phyloP scores from a whole-genome alignment of 345 rosid species.

The Mercurialis annua region DNA sequence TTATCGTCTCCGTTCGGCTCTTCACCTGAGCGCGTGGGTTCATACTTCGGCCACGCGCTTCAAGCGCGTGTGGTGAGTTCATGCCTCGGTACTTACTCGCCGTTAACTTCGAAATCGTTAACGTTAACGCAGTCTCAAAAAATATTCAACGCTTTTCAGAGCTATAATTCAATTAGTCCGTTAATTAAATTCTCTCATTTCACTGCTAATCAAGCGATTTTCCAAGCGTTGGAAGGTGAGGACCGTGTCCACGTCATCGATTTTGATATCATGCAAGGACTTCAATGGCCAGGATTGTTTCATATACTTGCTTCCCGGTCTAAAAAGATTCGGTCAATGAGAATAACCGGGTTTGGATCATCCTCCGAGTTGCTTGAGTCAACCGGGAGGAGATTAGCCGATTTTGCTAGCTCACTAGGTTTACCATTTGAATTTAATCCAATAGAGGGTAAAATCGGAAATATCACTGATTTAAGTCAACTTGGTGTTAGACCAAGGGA shows the following conservation, averaged over 20 bases:
- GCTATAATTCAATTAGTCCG: slow-evolving; percentile 76
- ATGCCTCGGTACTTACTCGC: slow-evolving; percentile 50
- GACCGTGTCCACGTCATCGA: slow-evolving; percentile 89
- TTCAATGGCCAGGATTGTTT: slow-evolving; percentile 97
- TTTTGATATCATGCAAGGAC: slow-evolving; percentile 95
- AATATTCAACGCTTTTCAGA: slow-evolving; percentile 77
- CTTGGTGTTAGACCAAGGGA: slow-evolving; percentile 61
- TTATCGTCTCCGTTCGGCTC: slow-evolving; percentile 85
- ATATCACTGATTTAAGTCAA: slow-evolving; percentile 43
- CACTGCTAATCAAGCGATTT: slow-evolving; percentile 94
- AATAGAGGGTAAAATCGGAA: slow-evolving; percentile 75
- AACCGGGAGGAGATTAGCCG: slow-evolving; percentile 81
- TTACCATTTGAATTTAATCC: slow-evolving; percentile 84
- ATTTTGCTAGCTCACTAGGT: slow-evolving; percentile 68
- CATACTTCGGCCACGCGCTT: slow-evolving; percentile 81
- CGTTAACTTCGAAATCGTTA: slow-evolving; percentile 39
- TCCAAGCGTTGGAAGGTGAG: slow-evolving; percentile 75
- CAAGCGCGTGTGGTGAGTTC: slow-evolving; percentile 86
- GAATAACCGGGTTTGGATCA: slow-evolving; percentile 85
- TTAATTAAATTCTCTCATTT: slow-evolving; percentile 85
- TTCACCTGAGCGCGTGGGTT: slow-evolving; percentile 84
- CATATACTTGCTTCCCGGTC: slow-evolving; percentile 91
- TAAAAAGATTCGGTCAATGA: slow-evolving; percentile 64
- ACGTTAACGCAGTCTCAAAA: slow-evolving; percentile 56
- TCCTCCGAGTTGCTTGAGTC: slow-evolving; percentile 75